Conservation (phyloP, 202 grass and related monocot genomes). For the Zoysia matrella region DNA sequence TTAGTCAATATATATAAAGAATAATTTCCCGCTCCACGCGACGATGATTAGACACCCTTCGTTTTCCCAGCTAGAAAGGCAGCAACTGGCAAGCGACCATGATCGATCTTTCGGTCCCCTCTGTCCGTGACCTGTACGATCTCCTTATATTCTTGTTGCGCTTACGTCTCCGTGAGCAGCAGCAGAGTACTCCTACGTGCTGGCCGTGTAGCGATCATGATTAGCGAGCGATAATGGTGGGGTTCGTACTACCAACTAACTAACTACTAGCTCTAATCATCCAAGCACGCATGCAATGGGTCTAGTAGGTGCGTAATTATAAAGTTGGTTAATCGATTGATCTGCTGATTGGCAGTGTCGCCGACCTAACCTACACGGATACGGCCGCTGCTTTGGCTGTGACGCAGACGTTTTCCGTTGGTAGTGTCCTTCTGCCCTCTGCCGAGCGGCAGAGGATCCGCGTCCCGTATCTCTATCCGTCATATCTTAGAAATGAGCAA, state of each 20-base stretch:
- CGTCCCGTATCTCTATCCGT: too few relatives aligned
- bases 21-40: neutral
- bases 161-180: neutral
- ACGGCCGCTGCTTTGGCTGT: neutral
- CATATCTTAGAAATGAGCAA: too few relatives aligned
- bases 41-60: conserved; percentile 30
- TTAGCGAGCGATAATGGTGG: conserved; percentile 34
- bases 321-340: neutral
- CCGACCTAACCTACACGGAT: neutral
- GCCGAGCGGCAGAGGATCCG: too few relatives aligned
- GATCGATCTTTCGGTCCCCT: neutral
- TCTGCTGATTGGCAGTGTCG: neutral
- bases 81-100: neutral
- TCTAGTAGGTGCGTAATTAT: neutral
- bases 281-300: neutral
- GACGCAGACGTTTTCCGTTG: too few relatives aligned
- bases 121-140: neutral
- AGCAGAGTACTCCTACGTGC: too few relatives aligned
- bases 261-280: neutral
- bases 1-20: neutral
- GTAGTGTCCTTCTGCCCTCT: too few relatives aligned
- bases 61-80: conserved; percentile 24
- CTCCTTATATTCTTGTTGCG: conserved; percentile 15
- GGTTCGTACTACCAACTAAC: neutral
- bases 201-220: neutral